These are phyloP conservation scores for Begonia fuchsioides DNA, from an alignment of 306 rosid genomes.

Conservation along the genomic window DNA sequence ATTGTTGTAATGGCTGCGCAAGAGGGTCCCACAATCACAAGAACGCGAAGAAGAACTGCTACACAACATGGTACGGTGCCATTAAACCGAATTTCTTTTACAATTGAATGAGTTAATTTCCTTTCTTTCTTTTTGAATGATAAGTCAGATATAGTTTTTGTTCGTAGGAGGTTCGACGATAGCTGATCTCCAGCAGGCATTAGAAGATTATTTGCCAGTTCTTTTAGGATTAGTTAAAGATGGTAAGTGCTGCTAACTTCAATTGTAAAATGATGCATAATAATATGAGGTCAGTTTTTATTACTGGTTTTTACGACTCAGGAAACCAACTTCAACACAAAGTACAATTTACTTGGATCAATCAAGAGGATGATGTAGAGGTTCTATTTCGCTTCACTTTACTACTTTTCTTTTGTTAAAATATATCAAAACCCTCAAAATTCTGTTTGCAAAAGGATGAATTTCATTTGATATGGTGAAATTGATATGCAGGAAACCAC, in stretches of 20 bases:
- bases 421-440: constrained; percentile 7
- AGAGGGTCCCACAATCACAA: constrained; percentile 84
- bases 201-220: constrained; percentile 84
- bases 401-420: constrained; percentile 1
- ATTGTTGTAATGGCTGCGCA: constrained; percentile 92
- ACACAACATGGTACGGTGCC: constrained; percentile 68
- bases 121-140: constrained; percentile 15
- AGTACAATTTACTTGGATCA: constrained; percentile 78
- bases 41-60: constrained; percentile 72
- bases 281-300: constrained; percentile 11
- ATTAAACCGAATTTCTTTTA: constrained; percentile 10
- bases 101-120: constrained; percentile 6
- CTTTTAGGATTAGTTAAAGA: constrained; percentile 90
- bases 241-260: constrained; percentile 32
- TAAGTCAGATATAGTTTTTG: constrained; percentile 15
- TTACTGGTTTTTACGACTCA: constrained; percentile 22
- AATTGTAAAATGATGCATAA: constrained; percentile 13
- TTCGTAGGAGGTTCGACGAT: constrained; percentile 79
- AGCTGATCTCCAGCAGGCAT: constrained; percentile 81
- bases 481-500: constrained; percentile 68
- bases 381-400: constrained; percentile 21
- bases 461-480: constrained; percentile 12
- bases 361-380: constrained; percentile 94
- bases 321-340: constrained; percentile 90
- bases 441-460: constrained; percentile 2